Evolutionary conservation across 768 basidiomycete genomes (phyloP), one percentile per base, ranked within the genome.

Genomic region (Amanita exitialis): DNA sequence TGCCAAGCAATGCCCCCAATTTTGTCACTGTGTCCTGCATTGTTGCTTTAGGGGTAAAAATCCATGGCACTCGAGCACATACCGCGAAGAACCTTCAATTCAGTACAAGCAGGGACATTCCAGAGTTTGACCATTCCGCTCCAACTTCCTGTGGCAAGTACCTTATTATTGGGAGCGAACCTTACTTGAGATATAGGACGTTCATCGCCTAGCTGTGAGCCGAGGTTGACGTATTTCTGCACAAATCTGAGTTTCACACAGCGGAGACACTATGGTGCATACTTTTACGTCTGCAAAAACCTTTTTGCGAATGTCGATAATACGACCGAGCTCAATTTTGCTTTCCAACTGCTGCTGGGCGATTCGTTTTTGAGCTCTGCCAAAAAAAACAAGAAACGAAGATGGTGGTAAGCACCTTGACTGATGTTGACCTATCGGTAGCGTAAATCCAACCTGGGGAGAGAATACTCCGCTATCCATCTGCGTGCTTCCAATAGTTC

Each of bases 1-100:
- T 99, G 94, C 96, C 96, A 99, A 35, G 94, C 93, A 41, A 97
- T 84, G 16, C 96, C 96, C 45, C 96, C 92, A 25, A 98, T 83
- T 47, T 87, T 83, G 61, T 98, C 95, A 34, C 73, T 78, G 60
- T 97, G 94, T 6, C 90, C 91, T 90, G 56, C 5, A 16, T 47
- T 38, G 9, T 30, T 48, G 39, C 49, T 45, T 60, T 42, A 56
- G 52, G 43, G 38, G 23, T 21, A 15, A 15, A 12, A 43, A 8
- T 18, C 3, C 12, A 28, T 44, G 9, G 9, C 28, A 12, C 41
- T 18, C 6, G 20, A 36, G n/a, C 6, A 54, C 71, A 51, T 43
- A 84, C 92, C 91, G 68, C 86, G 74, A 49, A 92, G 67, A 18
- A 88, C 78, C 42, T 78, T 74, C 41, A 90, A 77, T 42, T 81